Evolutionary conservation across 1,284 basidiomycete genomes (phyloP).

Genomic region (Fomitopsis betulina): DNA sequence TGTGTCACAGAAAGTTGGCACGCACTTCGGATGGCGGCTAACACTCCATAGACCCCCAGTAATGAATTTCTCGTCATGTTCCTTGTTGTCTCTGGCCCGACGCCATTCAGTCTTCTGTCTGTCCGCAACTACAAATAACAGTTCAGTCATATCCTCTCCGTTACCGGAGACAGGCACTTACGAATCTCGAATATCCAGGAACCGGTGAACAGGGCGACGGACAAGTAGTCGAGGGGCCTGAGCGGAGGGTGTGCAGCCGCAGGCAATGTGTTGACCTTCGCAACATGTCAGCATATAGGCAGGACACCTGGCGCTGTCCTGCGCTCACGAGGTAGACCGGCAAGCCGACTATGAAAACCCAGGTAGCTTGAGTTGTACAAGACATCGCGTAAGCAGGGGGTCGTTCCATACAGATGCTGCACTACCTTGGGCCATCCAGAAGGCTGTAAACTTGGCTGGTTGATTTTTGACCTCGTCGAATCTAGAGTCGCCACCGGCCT

Average conservation of each 20-base stretch:
- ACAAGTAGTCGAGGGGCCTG: slow-evolving; percentile 51
- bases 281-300: slow-evolving; percentile 4
- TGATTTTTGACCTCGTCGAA: slow-evolving; percentile 68
- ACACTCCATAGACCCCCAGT: slow-evolving; percentile 66
- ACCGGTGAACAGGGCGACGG: slow-evolving; percentile 51
- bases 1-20: background rate
- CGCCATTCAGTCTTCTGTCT: slow-evolving; percentile 70
- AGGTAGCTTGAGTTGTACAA: slow-evolving; percentile 42
- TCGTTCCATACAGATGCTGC: background rate
- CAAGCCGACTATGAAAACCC: slow-evolving; percentile 66
- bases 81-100: slow-evolving; percentile 54
- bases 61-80: slow-evolving; percentile 76
- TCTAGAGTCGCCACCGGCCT: slow-evolving; percentile 54
- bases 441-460: slow-evolving; percentile 54
- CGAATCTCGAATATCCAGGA: slow-evolving; percentile 59
- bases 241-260: slow-evolving; percentile 52
- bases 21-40: slow-evolving; percentile 73
- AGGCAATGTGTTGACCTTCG: slow-evolving; percentile 58
- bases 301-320: background rate
- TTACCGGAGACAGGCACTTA: slow-evolving; percentile 8
- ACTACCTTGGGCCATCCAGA: slow-evolving; percentile 68
- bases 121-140: slow-evolving; percentile 45
- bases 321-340: slow-evolving; percentile 54
- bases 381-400: background rate
- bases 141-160: background rate